phyloP scores from a whole-genome alignment of 768 basidiomycete species.

The Daedaleopsis nitida region DNA sequence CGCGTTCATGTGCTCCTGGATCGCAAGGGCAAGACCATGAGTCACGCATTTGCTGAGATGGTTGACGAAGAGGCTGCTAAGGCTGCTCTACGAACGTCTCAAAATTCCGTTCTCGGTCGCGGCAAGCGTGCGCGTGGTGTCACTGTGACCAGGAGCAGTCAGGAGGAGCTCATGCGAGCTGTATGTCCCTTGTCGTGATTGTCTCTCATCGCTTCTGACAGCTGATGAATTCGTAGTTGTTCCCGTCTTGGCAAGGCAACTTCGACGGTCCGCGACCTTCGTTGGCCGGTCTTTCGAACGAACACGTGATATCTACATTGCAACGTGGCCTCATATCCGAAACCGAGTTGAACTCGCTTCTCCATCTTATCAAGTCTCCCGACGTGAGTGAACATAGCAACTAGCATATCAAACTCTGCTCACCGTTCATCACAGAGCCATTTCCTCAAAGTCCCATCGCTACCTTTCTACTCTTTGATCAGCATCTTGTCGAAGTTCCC shows the following conservation, averaged over 20 bases:
- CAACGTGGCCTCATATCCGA: conserved; percentile 69
- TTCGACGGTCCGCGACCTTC: conserved; percentile 73
- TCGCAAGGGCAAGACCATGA: conserved; percentile 78
- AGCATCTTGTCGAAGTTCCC: conserved; percentile 81
- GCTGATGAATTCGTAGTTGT: conserved; percentile 48
- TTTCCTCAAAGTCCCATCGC: conserved; percentile 81
- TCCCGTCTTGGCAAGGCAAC: conserved; percentile 77
- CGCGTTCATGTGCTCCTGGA: conserved; percentile 82
- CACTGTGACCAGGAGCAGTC: conserved; percentile 77
- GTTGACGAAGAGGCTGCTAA: conserved; percentile 61
- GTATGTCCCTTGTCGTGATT: conserved; percentile 40
- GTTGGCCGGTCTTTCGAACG: conserved; percentile 61
- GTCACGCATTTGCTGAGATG: conserved; percentile 83
- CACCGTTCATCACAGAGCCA: conserved; percentile 54
- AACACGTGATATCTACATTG: conserved; percentile 58
- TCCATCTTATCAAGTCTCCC: conserved; percentile 73
- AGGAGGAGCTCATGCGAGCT: conserved; percentile 81
- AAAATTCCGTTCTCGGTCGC: conserved; percentile 69
- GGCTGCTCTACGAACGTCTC: conserved; percentile 60
- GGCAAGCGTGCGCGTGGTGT: conserved; percentile 82
- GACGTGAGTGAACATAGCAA: conserved; percentile 48
- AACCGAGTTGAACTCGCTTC: conserved; percentile 62
- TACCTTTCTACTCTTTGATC: conserved; percentile 80
- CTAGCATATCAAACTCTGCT: background rate
- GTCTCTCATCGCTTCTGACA: background rate